Conservation (phyloP, 345 rosid species). For the Erucastrum elatum region DNA sequence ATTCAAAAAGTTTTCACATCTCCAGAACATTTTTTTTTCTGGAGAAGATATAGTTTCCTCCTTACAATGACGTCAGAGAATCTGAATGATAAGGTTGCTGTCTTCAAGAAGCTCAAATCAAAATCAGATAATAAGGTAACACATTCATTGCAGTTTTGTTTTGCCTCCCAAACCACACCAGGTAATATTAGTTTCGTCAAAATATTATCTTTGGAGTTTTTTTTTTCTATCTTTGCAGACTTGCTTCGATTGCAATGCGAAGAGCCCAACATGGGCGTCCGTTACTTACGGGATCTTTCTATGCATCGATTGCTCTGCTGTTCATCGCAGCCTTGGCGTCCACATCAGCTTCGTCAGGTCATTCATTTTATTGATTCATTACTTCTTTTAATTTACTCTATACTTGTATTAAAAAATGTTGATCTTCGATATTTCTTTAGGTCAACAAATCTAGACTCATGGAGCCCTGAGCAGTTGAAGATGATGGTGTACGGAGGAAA, state of each 20-base stretch:
- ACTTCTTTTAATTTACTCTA: background rate
- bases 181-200: background rate
- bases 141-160: background rate
- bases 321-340: slow-evolving; percentile 94
- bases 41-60: slow-evolving; percentile 13
- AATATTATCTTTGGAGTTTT: background rate
- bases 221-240: slow-evolving; percentile 42
- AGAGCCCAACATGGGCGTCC: slow-evolving; percentile 96
- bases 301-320: slow-evolving; percentile 96
- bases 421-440: slow-evolving; percentile 39
- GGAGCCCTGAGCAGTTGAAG: slow-evolving; percentile 86
- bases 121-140: slow-evolving; percentile 92
- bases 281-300: slow-evolving; percentile 97
- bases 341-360: slow-evolving; percentile 96
- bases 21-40: background rate
- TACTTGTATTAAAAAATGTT: background rate
- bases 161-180: background rate
- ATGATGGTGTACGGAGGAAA: slow-evolving; percentile 88
- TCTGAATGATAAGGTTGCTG: slow-evolving; percentile 61
- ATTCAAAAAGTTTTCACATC: slow-evolving; percentile 6
- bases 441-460: slow-evolving; percentile 94
- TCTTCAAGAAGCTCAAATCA: slow-evolving; percentile 77
- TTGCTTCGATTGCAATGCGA: slow-evolving; percentile 96
- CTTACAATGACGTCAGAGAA: slow-evolving; percentile 60
- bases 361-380: background rate